Conservation (phyloP, 352 stramenopile species). For the Pythium aquatile region DNA sequence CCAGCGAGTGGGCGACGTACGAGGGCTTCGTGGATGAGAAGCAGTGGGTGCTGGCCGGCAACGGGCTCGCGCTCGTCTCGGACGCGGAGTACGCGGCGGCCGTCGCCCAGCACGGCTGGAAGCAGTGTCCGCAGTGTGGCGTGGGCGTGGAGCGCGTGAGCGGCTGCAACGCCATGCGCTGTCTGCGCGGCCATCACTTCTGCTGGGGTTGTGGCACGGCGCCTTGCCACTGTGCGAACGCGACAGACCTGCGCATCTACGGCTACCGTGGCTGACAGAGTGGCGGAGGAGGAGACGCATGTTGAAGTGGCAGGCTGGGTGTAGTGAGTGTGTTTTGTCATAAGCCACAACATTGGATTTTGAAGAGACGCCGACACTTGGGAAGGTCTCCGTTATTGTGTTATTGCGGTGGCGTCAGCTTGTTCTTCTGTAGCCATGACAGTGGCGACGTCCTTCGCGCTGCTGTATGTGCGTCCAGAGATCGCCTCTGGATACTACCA, state of each 20-base stretch:
- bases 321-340: neutral
- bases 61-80: constrained; percentile 41
- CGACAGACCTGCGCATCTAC: constrained; percentile 4
- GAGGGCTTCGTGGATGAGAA: constrained; percentile 59
- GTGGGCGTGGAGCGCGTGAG: constrained; percentile 50
- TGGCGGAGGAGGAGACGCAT: neutral
- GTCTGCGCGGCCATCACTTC: constrained; percentile 60
- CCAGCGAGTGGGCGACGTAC: constrained; percentile 36
- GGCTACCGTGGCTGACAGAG: constrained; percentile 11
- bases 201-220: constrained; percentile 43
- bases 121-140: constrained; percentile 72
- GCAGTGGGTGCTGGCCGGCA: constrained; percentile 36
- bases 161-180: constrained; percentile 64
- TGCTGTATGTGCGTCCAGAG: constrained; percentile 60
- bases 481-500: constrained; percentile 55
- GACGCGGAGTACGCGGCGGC: constrained; percentile 59
- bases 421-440: neutral
- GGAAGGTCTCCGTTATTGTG: neutral
- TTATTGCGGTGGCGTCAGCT: neutral
- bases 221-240: constrained; percentile 40
- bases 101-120: constrained; percentile 30
- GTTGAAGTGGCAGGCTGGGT: neutral
- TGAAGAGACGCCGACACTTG: constrained; percentile 25
- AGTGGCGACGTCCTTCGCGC: constrained; percentile 30
- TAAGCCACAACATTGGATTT: constrained; percentile 10